Percentiles rank a stretch among this genome's conserved stretches.
Evolutionary conservation across 768 basidiomycete species (phyloP).

Genomic region (Suillus clintonianus): DNA sequence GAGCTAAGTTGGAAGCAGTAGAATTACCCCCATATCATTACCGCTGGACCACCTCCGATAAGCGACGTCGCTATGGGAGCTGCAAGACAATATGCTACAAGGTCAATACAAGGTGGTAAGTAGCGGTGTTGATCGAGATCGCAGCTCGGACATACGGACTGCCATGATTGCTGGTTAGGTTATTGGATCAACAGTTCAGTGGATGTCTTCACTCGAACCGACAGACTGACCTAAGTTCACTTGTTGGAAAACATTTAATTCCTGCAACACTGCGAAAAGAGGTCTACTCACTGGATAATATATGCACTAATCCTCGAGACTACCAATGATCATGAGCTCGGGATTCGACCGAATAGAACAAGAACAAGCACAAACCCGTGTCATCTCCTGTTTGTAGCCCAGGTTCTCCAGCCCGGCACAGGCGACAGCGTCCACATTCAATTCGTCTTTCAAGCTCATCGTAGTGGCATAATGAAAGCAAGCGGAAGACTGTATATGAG

Average conservation of each 20-base stretch:
- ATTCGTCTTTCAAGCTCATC: conserved; percentile 13
- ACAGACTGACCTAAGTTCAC: conserved; percentile 49
- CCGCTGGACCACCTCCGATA: conserved; percentile 54
- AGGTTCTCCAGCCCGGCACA: conserved; percentile 48
- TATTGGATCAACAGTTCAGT: conserved; percentile 6
- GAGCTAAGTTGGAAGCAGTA: neutral
- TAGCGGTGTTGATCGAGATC: neutral
- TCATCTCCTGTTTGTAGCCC: conserved; percentile 58
- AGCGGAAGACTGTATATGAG: neutral
- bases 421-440: conserved; percentile 26
- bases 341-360: neutral
- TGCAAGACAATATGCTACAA: conserved; percentile 53
- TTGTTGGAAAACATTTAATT: neutral
- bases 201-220: neutral
- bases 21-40: conserved; percentile 59
- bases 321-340: conserved; percentile 17
- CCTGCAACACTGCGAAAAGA: conserved; percentile 14
- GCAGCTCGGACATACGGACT: conserved; percentile 49
- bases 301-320: conserved; percentile 54
- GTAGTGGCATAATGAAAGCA: neutral
- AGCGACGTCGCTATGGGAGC: conserved; percentile 59
- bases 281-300: conserved; percentile 50
- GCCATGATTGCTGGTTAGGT: conserved; percentile 54
- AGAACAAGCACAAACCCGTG: conserved; percentile 37
- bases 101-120: conserved; percentile 36